Base-by-base conservation (phyloP, 441 rosid genomes). In the Populus hybrid region DNA sequence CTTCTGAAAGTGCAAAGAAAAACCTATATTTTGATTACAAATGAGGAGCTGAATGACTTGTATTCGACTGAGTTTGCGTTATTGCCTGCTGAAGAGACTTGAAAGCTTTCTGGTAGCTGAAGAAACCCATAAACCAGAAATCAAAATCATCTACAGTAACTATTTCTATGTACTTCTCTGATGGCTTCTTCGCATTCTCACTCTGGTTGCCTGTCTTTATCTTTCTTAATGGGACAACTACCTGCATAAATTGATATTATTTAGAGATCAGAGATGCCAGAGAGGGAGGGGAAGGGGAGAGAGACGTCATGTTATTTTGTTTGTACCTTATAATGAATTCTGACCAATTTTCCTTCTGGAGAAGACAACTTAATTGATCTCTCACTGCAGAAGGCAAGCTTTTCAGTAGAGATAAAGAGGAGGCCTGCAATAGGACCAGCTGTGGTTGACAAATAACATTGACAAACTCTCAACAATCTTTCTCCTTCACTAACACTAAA, bases 121-220 rank as follows among this genome's bases (percentile, higher is more conserved):
- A 79, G 86, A 92, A 90, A 20, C 97, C 97, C 95, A 90, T 88
- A 71, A 93, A 90, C 97, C 97, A 93, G 90, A 93, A 93, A 53
- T 92, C 95, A 74, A 86, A 90, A 50, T 87, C 78, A 78, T 92
- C 95, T 7, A 75, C 81, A 0, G 97, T 92, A 1, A 86, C 86
- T 24, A 90, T 78, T 76, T 91, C 89, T 67, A 92, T 74, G 85
- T 88, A 93, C 89, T 92, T 92, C 71, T 90, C 82, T 50, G 89
- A 85, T 33, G 94, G 91, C 73, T 83, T 89, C 86, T 89, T 84
- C 74, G 61, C 74, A 69, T 92, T 88, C 79, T 87, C 89, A 42
- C 88, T 86, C 53, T 84, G 89, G 78, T 89, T 87, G 36, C 74
- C 89, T 42, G 69, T 77, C 78, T 85, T 70, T 71, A 93, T 84